A percentile compares a stretch with the other conserved stretches of the same genome.
Conservation (phyloP, 306 rosid genomes). For the Medicago ruthenica region DNA sequence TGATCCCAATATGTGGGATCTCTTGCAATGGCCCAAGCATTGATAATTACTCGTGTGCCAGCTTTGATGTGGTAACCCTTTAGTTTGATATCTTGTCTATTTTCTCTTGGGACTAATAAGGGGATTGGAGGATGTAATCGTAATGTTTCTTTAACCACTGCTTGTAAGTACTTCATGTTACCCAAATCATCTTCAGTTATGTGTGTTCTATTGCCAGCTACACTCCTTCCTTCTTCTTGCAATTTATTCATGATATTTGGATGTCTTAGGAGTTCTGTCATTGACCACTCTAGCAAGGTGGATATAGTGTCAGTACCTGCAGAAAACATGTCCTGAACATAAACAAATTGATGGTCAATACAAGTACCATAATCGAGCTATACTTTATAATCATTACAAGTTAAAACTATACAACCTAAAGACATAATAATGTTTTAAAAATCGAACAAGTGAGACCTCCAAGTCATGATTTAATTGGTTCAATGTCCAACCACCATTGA, state of each 20-base stretch:
- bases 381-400: neutral
- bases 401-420: no score
- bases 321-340: conserved; percentile 37
- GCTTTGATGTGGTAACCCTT: conserved; percentile 14
- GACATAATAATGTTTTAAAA: no score
- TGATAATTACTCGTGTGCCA: conserved; percentile 25
- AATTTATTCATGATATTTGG: conserved; percentile 50
- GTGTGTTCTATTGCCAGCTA: conserved; percentile 27
- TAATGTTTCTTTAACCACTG: conserved; percentile 33
- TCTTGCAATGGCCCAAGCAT: conserved; percentile 45
- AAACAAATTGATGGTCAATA: neutral
- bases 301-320: conserved; percentile 64
- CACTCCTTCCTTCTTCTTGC: conserved; percentile 44
- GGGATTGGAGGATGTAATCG: conserved; percentile 57
- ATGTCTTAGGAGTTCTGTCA: conserved; percentile 44
- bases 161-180: conserved; percentile 51
- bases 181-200: conserved; percentile 50
- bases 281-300: conserved; percentile 46
- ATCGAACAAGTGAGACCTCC: no score
- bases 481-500: no score
- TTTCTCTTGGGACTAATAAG: conserved; percentile 49
- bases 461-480: no score
- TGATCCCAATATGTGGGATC: conserved; percentile 43
- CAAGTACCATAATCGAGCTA: neutral
- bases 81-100: conserved; percentile 35